phyloP scores from a whole-genome alignment of 805 yeast species.

The Suhomyces faveliae region DNA sequence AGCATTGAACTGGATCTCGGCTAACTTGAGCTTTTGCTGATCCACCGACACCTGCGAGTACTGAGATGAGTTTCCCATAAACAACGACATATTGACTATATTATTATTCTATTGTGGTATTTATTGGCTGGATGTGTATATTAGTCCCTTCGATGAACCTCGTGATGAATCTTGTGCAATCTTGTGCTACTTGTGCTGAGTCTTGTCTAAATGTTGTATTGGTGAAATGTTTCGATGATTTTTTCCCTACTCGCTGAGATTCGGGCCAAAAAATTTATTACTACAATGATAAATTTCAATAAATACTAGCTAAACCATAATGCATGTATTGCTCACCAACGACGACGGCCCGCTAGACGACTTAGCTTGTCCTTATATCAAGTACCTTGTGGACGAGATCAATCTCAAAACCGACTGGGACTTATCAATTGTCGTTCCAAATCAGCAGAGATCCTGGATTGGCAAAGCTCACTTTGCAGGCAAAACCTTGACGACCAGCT shows the following conservation, averaged over 20 bases:
- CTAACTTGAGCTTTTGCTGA: slow-evolving; percentile 58
- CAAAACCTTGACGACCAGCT: slow-evolving; percentile 56
- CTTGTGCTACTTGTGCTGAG: too few species aligned
- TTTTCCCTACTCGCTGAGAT: slow-evolving; percentile 1
- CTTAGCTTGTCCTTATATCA: slow-evolving; percentile 77
- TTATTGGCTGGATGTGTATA: not conserved
- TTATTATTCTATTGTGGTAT: not conserved
- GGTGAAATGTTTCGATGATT: not conserved
- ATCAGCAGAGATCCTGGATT: slow-evolving; percentile 89
- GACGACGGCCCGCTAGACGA: slow-evolving; percentile 95
- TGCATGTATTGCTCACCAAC: slow-evolving; percentile 70
- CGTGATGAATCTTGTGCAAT: not conserved
- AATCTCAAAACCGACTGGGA: slow-evolving; percentile 73
- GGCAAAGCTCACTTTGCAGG: slow-evolving; percentile 96
- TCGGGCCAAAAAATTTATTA: not conserved
- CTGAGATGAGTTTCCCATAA: slow-evolving; percentile 49
- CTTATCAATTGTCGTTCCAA: slow-evolving; percentile 79
- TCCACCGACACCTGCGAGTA: slow-evolving; percentile 49
- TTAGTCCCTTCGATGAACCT: not conserved
- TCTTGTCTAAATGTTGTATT: not conserved
- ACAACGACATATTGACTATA: slow-evolving; percentile 55
- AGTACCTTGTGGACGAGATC: slow-evolving; percentile 73
- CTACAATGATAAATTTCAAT: not conserved
- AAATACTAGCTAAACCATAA: slow-evolving; percentile 14
- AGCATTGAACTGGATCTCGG: slow-evolving; percentile 68